A percentile compares a stretch with the other conserved stretches of the same genome.
Evolutionary conservation across 768 basidiomycete genomes (phyloP).

Genomic region (Paxillus involutus): DNA sequence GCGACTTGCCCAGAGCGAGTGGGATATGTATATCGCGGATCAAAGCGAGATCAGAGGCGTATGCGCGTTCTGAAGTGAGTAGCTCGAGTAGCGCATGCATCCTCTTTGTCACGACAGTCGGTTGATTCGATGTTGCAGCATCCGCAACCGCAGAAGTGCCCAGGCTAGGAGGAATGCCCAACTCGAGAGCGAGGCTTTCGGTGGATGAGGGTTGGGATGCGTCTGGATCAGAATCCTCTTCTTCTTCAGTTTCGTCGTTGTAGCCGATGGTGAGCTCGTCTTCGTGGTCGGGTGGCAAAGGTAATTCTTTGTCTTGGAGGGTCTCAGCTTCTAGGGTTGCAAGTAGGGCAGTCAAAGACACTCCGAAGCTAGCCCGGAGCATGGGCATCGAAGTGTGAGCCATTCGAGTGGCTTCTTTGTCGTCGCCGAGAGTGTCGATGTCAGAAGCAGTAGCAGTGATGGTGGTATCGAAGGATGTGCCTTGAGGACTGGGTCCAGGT

Average conservation of each 20-base stretch:
- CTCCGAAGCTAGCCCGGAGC: conserved; percentile 31
- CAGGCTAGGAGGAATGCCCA: conserved; percentile 3
- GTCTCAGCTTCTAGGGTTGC: conserved; percentile 30
- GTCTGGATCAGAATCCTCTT: conserved; percentile 27
- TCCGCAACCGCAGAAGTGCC: neutral
- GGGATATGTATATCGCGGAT: conserved; percentile 80
- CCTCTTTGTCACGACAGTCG: conserved; percentile 57
- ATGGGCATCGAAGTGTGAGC: conserved; percentile 26
- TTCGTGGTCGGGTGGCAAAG: conserved; percentile 28
- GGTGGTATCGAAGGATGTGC: conserved; percentile 5
- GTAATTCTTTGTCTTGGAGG: conserved; percentile 31
- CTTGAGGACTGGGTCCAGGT: conserved; percentile 15
- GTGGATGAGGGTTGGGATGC: conserved; percentile 24
- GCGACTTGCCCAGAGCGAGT: conserved; percentile 64
- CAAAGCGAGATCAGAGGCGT: conserved; percentile 80
- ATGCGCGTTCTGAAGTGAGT: conserved; percentile 76
- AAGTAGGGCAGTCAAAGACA: conserved; percentile 31
- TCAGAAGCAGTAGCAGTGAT: conserved; percentile 7
- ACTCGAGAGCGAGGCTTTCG: conserved; percentile 24
- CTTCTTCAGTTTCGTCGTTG: conserved; percentile 24
- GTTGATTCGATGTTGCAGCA: conserved; percentile 29
- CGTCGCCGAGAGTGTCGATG: neutral
- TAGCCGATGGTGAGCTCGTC: conserved; percentile 20
- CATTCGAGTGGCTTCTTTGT: conserved; percentile 10
- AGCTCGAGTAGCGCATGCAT: conserved; percentile 77